A percentile compares a stretch with the other conserved stretches of the same genome.
Conservation (phyloP, 169 alveolate species). For the Amoebophrya sp. region DNA sequence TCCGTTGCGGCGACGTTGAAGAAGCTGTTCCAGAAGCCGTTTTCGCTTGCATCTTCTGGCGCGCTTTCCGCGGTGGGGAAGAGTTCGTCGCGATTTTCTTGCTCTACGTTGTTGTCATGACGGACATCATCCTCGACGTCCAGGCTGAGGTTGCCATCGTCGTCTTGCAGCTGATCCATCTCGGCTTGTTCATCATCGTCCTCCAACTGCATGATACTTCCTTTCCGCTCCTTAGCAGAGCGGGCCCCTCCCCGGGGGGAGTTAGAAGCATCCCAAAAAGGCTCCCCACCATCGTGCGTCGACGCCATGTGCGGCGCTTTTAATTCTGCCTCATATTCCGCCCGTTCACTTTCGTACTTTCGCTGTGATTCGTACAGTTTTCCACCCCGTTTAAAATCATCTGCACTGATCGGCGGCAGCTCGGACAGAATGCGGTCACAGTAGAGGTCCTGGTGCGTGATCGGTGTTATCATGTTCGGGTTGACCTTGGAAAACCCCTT, state of each 20-base stretch:
- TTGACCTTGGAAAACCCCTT: background rate
- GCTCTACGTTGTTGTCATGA: background rate
- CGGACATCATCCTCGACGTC: background rate
- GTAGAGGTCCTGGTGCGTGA: background rate
- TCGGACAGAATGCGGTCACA: background rate
- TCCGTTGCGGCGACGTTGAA: background rate
- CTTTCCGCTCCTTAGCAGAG: background rate
- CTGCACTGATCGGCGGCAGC: background rate
- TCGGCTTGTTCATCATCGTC: background rate
- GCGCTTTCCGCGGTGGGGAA: background rate
- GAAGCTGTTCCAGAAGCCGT: background rate
- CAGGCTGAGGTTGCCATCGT: background rate
- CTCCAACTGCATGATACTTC: background rate
- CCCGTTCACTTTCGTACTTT: background rate
- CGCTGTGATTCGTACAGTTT: background rate
- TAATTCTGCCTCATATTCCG: background rate
- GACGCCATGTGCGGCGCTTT: background rate
- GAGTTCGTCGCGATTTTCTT: background rate
- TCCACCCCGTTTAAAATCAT: background rate
- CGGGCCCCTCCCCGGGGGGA: background rate
- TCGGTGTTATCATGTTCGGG: background rate
- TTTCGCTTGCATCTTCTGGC: background rate
- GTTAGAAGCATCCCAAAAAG: background rate
- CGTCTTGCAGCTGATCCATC: background rate
- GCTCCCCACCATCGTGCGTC: background rate